Evolutionary conservation across 2,329 filamentous ascomycete genomes (phyloP).

Genomic region (Microsporum ferrugineum): DNA sequence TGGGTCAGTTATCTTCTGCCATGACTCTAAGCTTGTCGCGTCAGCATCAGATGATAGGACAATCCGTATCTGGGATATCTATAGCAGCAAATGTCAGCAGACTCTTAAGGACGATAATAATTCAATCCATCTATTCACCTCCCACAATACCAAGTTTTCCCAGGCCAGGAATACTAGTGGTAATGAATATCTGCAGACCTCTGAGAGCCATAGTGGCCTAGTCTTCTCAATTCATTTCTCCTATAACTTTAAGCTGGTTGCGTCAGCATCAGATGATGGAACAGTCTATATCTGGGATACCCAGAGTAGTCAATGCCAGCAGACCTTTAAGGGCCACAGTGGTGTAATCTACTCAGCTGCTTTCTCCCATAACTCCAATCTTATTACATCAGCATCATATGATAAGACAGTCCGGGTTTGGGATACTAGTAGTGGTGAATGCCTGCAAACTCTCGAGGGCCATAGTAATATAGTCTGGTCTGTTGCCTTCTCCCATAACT

Average conservation of each 20-base stretch:
- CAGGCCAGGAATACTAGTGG: background rate
- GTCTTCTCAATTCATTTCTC: background rate
- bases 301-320: background rate
- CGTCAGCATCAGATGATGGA: background rate
- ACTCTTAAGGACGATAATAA: background rate
- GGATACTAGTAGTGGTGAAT: background rate
- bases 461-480: background rate
- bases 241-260: background rate
- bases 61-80: conserved; percentile 3
- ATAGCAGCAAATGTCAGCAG: background rate
- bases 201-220: background rate
- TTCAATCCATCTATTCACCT: background rate
- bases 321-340: background rate
- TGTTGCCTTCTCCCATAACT: background rate
- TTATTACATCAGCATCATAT: background rate
- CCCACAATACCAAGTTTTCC: background rate
- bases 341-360: background rate
- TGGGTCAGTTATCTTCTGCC: background rate
- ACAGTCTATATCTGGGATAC: conserved; percentile 4
- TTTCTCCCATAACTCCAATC: background rate
- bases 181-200: background rate
- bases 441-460: background rate
- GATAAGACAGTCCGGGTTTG: conserved; percentile 2
- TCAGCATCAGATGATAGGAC: background rate
- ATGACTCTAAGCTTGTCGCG: background rate